A percentile compares a stretch with the other conserved stretches of the same genome.
Evolutionary conservation across 352 stramenopile species (phyloP).

Genomic region (Pythium brachiatum): DNA sequence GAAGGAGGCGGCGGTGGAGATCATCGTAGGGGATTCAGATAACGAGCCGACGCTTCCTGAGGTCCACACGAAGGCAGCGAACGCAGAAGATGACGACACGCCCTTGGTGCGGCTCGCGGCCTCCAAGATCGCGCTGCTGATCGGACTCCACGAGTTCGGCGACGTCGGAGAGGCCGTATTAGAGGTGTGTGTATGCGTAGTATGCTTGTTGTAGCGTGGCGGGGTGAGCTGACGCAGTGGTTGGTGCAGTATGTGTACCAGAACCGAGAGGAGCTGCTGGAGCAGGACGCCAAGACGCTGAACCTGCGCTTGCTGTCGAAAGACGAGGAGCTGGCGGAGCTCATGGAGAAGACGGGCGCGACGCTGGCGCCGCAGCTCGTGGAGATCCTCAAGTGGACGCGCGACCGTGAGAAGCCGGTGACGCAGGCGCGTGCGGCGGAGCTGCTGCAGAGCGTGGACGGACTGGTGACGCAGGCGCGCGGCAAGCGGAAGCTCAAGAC

Average conservation of each 20-base stretch:
- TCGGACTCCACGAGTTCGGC: constrained; percentile 72
- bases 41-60: background rate
- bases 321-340: constrained; percentile 49
- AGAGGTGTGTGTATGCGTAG: constrained; percentile 26
- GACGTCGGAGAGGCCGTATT: constrained; percentile 47
- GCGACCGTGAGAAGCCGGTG: constrained; percentile 26
- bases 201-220: background rate
- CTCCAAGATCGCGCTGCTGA: constrained; percentile 65
- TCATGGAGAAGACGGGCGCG: constrained; percentile 50
- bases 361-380: constrained; percentile 37
- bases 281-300: constrained; percentile 40
- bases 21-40: background rate
- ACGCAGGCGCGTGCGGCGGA: constrained; percentile 31
- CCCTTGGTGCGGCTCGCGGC: constrained; percentile 56
- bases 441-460: constrained; percentile 41
- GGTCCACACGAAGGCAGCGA: background rate
- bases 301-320: constrained; percentile 50
- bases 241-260: constrained; percentile 56
- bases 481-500: constrained; percentile 37
- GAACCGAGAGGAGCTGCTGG: constrained; percentile 51
- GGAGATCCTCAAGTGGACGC: constrained; percentile 49
- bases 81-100: background rate
- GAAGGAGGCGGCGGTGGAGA: background rate
- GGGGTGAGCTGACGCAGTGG: background rate
- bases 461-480: constrained; percentile 39